These are phyloP conservation scores for Earliella scabrosa DNA, from an alignment of 1,284 basidiomycete species.

Conservation along the genomic window DNA sequence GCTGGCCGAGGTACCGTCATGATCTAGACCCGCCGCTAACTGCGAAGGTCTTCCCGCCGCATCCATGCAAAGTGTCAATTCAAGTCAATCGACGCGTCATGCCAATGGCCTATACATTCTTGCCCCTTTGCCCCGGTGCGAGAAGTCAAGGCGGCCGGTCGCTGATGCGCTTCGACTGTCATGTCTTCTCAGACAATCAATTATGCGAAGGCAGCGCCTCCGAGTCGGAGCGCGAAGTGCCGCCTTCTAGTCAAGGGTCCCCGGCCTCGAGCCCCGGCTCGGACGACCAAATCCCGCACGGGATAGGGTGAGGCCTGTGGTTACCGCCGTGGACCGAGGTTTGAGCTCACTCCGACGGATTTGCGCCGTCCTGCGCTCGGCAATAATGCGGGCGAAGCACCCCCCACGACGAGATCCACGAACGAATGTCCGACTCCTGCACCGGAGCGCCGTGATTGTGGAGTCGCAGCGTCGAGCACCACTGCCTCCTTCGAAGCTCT, in stretches of 20 bases:
- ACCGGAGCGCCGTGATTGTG: conserved; percentile 8
- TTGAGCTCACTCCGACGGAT: not conserved
- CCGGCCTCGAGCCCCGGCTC: not conserved
- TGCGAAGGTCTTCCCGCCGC: not conserved
- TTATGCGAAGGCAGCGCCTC: not conserved
- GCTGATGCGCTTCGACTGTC: not conserved
- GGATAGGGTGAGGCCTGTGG: not conserved
- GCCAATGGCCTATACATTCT: no score
- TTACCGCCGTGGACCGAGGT: not conserved
- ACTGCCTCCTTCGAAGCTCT: not conserved
- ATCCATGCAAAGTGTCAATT: not conserved
- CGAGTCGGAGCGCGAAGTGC: not conserved
- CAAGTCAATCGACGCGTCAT: not conserved
- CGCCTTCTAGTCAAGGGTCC: not conserved
- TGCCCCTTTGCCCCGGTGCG: no score
- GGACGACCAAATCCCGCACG: not conserved
- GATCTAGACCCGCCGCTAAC: no score
- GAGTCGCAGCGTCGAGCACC: not conserved
- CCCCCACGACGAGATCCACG: not conserved
- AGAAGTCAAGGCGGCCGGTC: no score
- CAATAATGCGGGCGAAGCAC: not conserved
- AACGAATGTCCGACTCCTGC: not conserved
- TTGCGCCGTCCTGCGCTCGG: not conserved
- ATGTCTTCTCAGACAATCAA: not conserved
- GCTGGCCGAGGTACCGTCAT: no score